Evolutionary conservation across 2,329 filamentous ascomycete genomes (phyloP), one percentile per base, ranked within the genome.

Genomic region (Colletotrichum sansevieriae): DNA sequence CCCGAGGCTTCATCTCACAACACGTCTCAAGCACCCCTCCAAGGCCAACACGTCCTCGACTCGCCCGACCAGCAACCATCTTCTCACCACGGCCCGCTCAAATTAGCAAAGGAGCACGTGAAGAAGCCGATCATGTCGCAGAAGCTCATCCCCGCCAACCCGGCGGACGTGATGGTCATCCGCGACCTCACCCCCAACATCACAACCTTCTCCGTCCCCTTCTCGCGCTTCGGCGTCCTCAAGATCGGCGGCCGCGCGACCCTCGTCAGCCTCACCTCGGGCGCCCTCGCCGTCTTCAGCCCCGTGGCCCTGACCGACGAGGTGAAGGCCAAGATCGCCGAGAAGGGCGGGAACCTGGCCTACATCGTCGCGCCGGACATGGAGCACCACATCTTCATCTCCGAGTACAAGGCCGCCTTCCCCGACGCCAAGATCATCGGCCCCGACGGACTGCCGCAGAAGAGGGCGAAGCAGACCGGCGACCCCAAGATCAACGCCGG

Each of bases 301-400:
- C 96, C 96, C 18, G 92, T 96, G 20, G 92, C 91, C 13, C 87
- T 98, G 64, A 98, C 95, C 3, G 86, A 91, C 3, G 89, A 91
- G 66, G 90, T 94, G 44, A 89, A 86, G 70, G 78, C 83, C 73
- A 90, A 91, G 77, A 83, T 92, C 59, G 82, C 85, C 63, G 84
- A 89, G 39, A 82, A 93, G 65, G 90, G 90, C 70, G 90, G 90
- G 57, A 85, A 89, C 47, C 88, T 98, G 59, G 88, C 87, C 73
- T 98, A 98, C 84, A 90, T 99, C 72, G 85, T 95, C 29, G 95
- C 96, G 1, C 89, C 92, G 1, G 96, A 99, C 78, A 86, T 93
- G 60, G 94, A 99, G 83, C 96, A 99, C 80, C 96, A 99, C 85
- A 93, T 99, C 78, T 97, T 96, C 83, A 78, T 99, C 62, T 91